Conservation (phyloP, 31 red algal genomes). For the Odonthalia washingtoniensis region DNA sequence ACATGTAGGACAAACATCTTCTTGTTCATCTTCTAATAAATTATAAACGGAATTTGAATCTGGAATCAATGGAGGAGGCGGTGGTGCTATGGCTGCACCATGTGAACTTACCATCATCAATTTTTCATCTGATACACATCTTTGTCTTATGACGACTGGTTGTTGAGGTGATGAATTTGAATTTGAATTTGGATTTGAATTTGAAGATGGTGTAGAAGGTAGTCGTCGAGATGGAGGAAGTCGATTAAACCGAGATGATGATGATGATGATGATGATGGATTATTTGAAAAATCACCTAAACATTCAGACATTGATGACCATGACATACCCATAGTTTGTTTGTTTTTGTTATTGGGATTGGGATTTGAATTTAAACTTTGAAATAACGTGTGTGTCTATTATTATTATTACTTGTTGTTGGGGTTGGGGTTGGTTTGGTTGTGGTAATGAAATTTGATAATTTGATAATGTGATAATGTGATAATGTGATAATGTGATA, state of each 20-base stretch:
- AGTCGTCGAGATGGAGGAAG: slow-evolving; percentile 50
- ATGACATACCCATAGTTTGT: slow-evolving; percentile 72
- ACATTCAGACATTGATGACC: slow-evolving; percentile 66
- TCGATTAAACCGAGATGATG: slow-evolving; percentile 38
- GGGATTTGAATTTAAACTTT: too few relatives aligned
- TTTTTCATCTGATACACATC: slow-evolving; percentile 49
- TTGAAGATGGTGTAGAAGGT: background rate
- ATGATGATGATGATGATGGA: slow-evolving; percentile 47
- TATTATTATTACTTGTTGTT: too few relatives aligned
- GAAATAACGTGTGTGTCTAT: too few relatives aligned
- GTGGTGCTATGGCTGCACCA: slow-evolving; percentile 72
- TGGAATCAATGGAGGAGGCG: slow-evolving; percentile 81
- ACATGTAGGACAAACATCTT: slow-evolving; percentile 91
- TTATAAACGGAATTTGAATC: slow-evolving; percentile 86
- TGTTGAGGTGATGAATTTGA: background rate
- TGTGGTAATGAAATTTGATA: too few relatives aligned
- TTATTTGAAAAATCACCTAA: slow-evolving; percentile 55
- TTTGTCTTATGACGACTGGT: slow-evolving; percentile 6
- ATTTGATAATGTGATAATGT: too few relatives aligned
- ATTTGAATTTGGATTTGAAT: background rate
- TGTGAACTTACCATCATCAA: slow-evolving; percentile 13
- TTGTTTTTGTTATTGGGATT: too few relatives aligned
- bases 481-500: too few relatives aligned
- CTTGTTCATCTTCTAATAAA: slow-evolving; percentile 74
- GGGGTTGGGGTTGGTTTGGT: too few relatives aligned